Evolutionary conservation across 345 rosid species (phyloP).

Genomic region (Corymbia maculata): DNA sequence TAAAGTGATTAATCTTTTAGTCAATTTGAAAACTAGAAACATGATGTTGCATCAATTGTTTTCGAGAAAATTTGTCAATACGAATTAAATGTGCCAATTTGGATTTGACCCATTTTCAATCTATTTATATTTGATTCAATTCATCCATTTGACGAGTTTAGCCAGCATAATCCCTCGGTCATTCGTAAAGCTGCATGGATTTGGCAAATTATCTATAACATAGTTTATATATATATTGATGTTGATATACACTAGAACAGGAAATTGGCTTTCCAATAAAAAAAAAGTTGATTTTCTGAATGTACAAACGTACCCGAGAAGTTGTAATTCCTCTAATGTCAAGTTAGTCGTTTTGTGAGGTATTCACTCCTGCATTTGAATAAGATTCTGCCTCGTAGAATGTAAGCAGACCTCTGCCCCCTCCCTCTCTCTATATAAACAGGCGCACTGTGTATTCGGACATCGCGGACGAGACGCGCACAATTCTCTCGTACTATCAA

Average conservation of each 20-base stretch:
- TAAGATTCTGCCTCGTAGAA: background rate
- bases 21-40: background rate
- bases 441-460: background rate
- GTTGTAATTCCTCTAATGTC: background rate
- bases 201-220: background rate
- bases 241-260: background rate
- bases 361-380: background rate
- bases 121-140: background rate
- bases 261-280: background rate
- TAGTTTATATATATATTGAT: rapidly evolving
- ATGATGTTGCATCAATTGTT: background rate
- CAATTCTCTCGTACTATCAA: background rate
- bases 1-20: background rate
- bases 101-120: rapidly evolving
- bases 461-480: background rate
- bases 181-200: background rate
- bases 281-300: background rate
- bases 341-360: background rate
- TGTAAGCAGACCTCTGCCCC: background rate
- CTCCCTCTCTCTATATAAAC: background rate
- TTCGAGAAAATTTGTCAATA: background rate
- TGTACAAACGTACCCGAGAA: background rate
- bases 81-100: background rate
- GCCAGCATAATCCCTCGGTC: rapidly evolving
- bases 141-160: background rate